These are phyloP conservation scores for Penicillium ochrochloron DNA, from an alignment of 495 filamentous ascomycete genomes.

Conservation along the genomic window DNA sequence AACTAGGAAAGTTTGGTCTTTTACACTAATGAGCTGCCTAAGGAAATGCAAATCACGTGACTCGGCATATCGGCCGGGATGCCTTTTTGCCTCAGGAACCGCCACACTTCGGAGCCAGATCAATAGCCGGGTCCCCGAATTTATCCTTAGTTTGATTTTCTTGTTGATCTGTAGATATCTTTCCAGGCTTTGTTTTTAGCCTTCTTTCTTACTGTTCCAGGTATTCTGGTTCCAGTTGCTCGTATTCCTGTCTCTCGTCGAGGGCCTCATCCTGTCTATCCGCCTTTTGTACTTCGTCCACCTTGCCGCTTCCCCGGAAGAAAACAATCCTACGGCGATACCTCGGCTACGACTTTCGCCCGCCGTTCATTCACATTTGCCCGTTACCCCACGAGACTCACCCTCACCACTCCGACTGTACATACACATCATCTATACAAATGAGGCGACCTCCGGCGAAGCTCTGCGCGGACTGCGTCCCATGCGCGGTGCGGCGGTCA, in stretches of 20 bases:
- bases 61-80: conserved; percentile 26
- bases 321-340: conserved; percentile 30
- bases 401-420: background rate
- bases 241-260: background rate
- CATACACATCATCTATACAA: conserved; percentile 15
- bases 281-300: background rate
- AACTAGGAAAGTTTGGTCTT: background rate
- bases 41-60: conserved; percentile 34
- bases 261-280: background rate
- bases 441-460: conserved; percentile 44
- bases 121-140: background rate
- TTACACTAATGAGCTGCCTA: background rate
- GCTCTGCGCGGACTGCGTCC: conserved; percentile 41
- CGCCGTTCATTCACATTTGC: conserved; percentile 6
- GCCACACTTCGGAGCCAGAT: conserved; percentile 10
- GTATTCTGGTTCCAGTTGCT: background rate
- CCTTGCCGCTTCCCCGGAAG: conserved; percentile 19
- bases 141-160: conserved; percentile 3
- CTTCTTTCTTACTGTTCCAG: background rate
- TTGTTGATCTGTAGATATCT: background rate
- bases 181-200: background rate
- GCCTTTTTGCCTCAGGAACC: conserved; percentile 28
- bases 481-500: conserved; percentile 36
- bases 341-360: conserved; percentile 34
- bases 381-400: conserved; percentile 9